Base-by-base conservation (phyloP, 768 basidiomycete genomes). In the Leucocoprinus leucothites region DNA sequence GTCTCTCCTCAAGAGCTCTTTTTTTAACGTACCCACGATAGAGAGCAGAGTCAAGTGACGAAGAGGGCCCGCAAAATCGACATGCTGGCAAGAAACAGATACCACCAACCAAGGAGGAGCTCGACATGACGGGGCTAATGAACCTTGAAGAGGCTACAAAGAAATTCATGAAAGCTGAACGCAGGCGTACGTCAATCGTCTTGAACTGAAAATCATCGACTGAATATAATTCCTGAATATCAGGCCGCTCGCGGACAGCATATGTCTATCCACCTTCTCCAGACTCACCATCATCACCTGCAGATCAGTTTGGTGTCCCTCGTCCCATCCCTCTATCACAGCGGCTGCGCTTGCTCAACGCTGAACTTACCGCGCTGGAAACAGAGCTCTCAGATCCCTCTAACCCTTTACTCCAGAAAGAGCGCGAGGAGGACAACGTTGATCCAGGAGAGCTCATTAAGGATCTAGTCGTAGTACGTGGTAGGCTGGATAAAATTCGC, bases 361-460 rank as follows among this genome's bases (percentile, higher is more conserved):
- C 80, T 1, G 96, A 99, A 64, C 75, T 98, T 0, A 69, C 80
- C 0, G 79, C 91, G 25, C 77, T 99, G 3, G 96, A 99, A 67
- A 67, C 73, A 1, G 91, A 95, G 63, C 75, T 95, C n/a, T 77
- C 85, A 0, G 89, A 92, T 60, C 90, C 89, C 9, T 80, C 89
- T 2, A 91, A 87, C 64, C 86, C 87, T 14, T 71, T 83, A 11
- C 63, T 89, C 22, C 76, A 76, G 46, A 80, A 79, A 53, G 86
- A 86, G 54, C 72, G 77, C 24, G 81, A 83, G 51, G 79, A 81
- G 41, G 80, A 80, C 38, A 77, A 80, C 48, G 78, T 85, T 18
- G 86, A 91, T 68, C 82, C 89, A 0, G 87, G 85, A 6, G 85
- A 88, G 64, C 77, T 91, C 58, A 85, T 93, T 51, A 80, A 83